Conservation (phyloP, 208 protist species). For the Crithidia bombi region DNA sequence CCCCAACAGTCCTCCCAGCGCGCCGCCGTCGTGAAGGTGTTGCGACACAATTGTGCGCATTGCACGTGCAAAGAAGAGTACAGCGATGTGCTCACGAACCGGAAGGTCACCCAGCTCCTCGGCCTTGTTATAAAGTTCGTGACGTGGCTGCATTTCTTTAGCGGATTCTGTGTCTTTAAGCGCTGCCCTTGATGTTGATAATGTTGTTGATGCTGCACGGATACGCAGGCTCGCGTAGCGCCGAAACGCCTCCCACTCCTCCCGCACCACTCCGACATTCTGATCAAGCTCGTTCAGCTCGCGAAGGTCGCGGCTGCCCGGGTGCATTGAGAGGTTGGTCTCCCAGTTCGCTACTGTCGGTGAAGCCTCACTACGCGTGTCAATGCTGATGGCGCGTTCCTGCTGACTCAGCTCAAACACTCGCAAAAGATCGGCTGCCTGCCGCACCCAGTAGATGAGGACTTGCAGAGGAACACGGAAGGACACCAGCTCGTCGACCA, state of each 20-base stretch:
- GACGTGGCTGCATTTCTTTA: neutral
- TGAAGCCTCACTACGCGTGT: neutral
- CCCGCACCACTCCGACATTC: conserved; percentile 39
- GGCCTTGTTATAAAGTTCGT: neutral
- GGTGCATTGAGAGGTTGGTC: conserved; percentile 27
- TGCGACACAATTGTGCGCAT: conserved; percentile 26
- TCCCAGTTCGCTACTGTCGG: conserved; percentile 9
- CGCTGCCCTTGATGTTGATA: neutral
- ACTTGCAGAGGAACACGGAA: conserved; percentile 40
- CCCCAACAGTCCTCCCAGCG: conserved; percentile 32
- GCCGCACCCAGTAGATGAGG: conserved; percentile 46
- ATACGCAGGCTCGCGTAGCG: conserved; percentile 42
- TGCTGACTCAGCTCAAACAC: conserved; percentile 35
- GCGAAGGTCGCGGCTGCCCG: conserved; percentile 36
- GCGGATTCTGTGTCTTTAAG: neutral
- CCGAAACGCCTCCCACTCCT: conserved; percentile 66
- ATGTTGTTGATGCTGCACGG: neutral
- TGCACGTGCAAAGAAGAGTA: conserved; percentile 35
- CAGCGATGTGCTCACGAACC: conserved; percentile 19
- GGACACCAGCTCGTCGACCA: conserved; percentile 33
- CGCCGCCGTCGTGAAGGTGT: conserved; percentile 31
- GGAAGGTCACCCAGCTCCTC: neutral
- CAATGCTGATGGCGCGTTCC: conserved; percentile 25
- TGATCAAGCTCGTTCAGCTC: conserved; percentile 41
- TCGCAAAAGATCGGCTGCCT: conserved; percentile 30